Evolutionary conservation across 2,329 filamentous ascomycete genomes (phyloP).

Genomic region (Fusarium gaditjirri): DNA sequence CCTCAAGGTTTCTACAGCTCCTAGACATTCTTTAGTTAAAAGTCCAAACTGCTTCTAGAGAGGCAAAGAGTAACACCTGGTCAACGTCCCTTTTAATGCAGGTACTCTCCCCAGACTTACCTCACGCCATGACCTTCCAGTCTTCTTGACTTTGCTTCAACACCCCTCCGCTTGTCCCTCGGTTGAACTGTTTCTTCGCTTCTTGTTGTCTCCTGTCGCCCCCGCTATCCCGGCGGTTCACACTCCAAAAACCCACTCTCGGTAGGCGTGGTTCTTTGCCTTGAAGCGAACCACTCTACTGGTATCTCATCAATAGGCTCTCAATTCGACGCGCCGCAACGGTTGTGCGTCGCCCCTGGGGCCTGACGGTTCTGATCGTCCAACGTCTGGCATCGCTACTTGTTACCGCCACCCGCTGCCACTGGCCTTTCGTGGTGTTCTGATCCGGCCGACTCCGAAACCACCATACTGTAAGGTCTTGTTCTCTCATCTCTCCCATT

Average conservation of each 20-base stretch:
- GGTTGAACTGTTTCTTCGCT: conserved; percentile 41
- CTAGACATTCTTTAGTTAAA: conserved; percentile 33
- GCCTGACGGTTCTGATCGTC: conserved; percentile 32
- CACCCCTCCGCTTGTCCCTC: conserved; percentile 37
- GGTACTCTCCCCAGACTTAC: conserved; percentile 44
- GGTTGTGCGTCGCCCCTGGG: conserved; percentile 36
- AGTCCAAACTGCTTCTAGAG: conserved; percentile 28
- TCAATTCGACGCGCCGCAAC: conserved; percentile 33
- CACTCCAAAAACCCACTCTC: conserved; percentile 43
- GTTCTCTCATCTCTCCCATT: conserved; percentile 39
- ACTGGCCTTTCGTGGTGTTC: conserved; percentile 22
- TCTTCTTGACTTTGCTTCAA: conserved; percentile 44
- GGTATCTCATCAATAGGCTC: conserved; percentile 42
- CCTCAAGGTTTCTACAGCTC: conserved; percentile 29
- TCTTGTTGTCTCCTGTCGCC: conserved; percentile 43
- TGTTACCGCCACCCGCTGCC: conserved; percentile 28
- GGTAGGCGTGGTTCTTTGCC: conserved; percentile 40
- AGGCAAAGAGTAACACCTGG: conserved; percentile 22
- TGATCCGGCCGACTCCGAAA: conserved; percentile 40
- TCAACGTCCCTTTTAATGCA: conserved; percentile 46
- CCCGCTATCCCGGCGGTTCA: conserved; percentile 41
- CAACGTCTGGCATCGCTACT: conserved; percentile 26
- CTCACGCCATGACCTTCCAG: conserved; percentile 43
- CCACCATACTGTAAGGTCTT: conserved; percentile 26
- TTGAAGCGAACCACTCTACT: conserved; percentile 46